Evolutionary conservation across 2,329 filamentous ascomycete species (phyloP).

Genomic region (Cordyceps sp.): DNA sequence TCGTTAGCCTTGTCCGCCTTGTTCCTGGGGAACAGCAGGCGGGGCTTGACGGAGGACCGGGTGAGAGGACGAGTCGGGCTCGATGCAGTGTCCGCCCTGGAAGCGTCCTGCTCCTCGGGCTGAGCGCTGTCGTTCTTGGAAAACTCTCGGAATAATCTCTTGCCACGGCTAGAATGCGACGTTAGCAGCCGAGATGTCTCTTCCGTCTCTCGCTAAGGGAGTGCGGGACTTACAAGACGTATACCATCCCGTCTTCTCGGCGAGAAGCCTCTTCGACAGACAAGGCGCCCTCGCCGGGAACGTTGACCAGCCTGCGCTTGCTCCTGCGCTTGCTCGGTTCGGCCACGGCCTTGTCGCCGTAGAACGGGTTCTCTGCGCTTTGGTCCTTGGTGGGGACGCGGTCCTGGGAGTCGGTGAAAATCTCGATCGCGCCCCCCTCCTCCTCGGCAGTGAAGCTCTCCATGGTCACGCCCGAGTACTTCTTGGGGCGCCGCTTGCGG

Average conservation of each 20-base stretch:
- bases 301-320: conserved; percentile 35
- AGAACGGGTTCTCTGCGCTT: conserved; percentile 59
- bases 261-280: conserved; percentile 45
- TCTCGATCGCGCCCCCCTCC: conserved; percentile 44
- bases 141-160: conserved; percentile 61
- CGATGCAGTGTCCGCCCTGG: conserved; percentile 17
- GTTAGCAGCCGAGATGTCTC: conserved; percentile 1
- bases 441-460: conserved; percentile 42
- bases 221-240: conserved; percentile 50
- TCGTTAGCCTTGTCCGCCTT: conserved; percentile 27
- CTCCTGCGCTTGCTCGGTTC: conserved; percentile 31
- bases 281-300: conserved; percentile 39
- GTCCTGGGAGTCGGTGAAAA: conserved; percentile 70
- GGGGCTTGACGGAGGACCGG: conserved; percentile 54
- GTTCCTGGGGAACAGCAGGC: conserved; percentile 48
- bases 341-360: conserved; percentile 25
- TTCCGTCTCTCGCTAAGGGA: background rate
- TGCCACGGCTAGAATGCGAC: conserved; percentile 47
- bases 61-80: conserved; percentile 32
- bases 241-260: conserved; percentile 58
- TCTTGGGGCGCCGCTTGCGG: conserved; percentile 42
- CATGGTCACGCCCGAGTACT: conserved; percentile 35
- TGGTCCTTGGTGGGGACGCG: conserved; percentile 51
- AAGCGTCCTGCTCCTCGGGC: conserved; percentile 12
- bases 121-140: conserved; percentile 19